Evolutionary conservation across 257 asterid species (phyloP), one percentile per base, ranked within the genome.

Genomic region (Phtheirospermum japonicum): DNA sequence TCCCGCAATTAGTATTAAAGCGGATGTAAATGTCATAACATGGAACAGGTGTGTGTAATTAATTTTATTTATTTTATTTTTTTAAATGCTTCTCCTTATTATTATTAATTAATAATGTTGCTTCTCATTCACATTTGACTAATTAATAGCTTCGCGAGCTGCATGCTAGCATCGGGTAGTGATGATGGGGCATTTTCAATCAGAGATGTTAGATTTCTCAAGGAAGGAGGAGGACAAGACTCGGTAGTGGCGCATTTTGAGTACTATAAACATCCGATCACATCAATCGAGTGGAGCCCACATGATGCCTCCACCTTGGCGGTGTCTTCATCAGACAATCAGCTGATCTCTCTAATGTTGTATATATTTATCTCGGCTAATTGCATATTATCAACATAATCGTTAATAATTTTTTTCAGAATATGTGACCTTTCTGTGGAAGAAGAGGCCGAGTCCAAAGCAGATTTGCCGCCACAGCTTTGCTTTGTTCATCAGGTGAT

Each of bases 221-320:
- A 89, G 95, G 99, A 84, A 77, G n/a, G 80, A 91, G 99, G 90
- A 82, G 60, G 97, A 81, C n/a, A n/a, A 72, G 94, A 86, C 10
- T 50, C 96, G 4, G 83, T 83, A 6, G 90, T 87, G 63, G 96
- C 91, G 12, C 93, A 80, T 76, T 89, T 85, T 26, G 88, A 84
- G 8, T 87, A 89, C 71, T 97, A 87, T 73, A 93, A 85, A 69
- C 96, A 87, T 69, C 96, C 99, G 49, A 89, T 92, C 63, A 89
- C 99, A 76, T 93, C 99, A 53, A 83, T 89, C 9, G 97, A 93
- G 80, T 89, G 99, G 99, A 87, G 96, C 63, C 96, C 97, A 0
- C 95, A 89, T 19, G 99, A 93, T 82, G 84, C 90, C 43, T 93
- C 97, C 51, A 85, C 95, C 36, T 73, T 93, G 84, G 94, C 99